Base-by-base conservation (phyloP, 345 rosid genomes). In the Gossypium longicalyx region DNA sequence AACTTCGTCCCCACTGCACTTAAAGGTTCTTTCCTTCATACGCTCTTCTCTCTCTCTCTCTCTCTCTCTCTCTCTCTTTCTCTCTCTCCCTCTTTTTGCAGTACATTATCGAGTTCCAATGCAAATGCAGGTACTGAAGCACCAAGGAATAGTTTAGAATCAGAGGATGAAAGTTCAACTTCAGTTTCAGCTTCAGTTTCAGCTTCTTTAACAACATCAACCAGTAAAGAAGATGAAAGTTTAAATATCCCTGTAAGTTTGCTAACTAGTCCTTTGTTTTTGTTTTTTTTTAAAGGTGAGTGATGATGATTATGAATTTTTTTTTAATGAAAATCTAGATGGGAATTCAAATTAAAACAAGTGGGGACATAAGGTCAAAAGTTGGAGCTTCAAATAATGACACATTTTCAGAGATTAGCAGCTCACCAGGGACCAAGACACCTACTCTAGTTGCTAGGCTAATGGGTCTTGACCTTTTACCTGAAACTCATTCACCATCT, bases 381-480 rank as follows among this genome's bases (percentile, higher is more conserved):
- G 25, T 51, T 22, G 82, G 63, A 68, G 64, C 71, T 43, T 23
- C 76, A 61, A 75, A 53, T 12, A 79, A 78, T 1, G 84, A 81
- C 15, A 83, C 80, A 57, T 89, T 84, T 8, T 84, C 92, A 56
- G 97, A 87, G 65, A 85, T 82, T 44, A 81, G 83, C 85, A 74
- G 83, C 73, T 90, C 98, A 23, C 95, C 97, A 8, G 86, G 87
- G 13, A 81, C 89, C 78, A 90, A 86, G 83, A 89, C 97, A 20
- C 98, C 98, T 38, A 92, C 82, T 63, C 80, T 94, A 57, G 95
- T 94, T 0, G 98, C 97, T 17, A 84, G 97, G 68, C 90, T 94
- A 29, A 94, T 94, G 98, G 98, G 98, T 59, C 97, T 94, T 19
- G 98, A 94, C 64, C 86, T 89, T 78, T 91, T 89, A 62, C 97